phyloP scores from a whole-genome alignment of 768 basidiomycete genomes.

The Pisolithus tinctorius region DNA sequence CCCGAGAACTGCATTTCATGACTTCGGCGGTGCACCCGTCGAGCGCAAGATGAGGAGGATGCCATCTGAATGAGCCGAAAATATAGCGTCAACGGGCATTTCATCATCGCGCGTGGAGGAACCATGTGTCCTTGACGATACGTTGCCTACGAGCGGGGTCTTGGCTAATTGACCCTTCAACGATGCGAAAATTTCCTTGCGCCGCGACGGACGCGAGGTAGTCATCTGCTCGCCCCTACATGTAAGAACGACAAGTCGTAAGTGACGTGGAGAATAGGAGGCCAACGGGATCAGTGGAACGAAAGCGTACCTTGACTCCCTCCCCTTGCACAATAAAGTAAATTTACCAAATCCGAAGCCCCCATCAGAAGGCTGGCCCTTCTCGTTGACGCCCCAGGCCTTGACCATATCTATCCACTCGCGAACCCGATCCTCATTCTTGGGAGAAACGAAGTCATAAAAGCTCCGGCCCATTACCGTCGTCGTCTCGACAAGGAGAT shows the following conservation, averaged over 20 bases:
- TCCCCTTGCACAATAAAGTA: conserved; percentile 44
- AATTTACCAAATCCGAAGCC: conserved; percentile 82
- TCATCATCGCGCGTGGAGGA: conserved; percentile 20
- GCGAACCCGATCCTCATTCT: conserved; percentile 60
- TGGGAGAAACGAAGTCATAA: conserved; percentile 64
- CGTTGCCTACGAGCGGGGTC: conserved; percentile 1
- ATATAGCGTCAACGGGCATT: conserved; percentile 69
- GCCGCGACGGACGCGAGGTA: conserved; percentile 26
- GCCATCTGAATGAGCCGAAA: conserved; percentile 82
- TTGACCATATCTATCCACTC: conserved; percentile 75
- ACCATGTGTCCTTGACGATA: conserved; percentile 6
- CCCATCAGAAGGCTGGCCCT: conserved; percentile 76
- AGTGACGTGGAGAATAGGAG: not conserved
- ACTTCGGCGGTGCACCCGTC: conserved; percentile 20
- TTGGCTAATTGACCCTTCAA: conserved; percentile 12
- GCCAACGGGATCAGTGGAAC: not conserved
- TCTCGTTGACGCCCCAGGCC: conserved; percentile 79
- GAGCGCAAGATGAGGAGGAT: conserved; percentile 71
- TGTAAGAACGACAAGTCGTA: too few species aligned
- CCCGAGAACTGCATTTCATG: not conserved
- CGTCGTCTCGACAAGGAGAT: conserved; percentile 55
- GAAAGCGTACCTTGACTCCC: conserved; percentile 46
- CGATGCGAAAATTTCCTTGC: conserved; percentile 17
- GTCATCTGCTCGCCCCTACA: conserved; percentile 21
- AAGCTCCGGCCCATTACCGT: conserved; percentile 58